Evolutionary conservation across 495 filamentous ascomycete genomes (phyloP).

Genomic region (Xylaria cubensis): DNA sequence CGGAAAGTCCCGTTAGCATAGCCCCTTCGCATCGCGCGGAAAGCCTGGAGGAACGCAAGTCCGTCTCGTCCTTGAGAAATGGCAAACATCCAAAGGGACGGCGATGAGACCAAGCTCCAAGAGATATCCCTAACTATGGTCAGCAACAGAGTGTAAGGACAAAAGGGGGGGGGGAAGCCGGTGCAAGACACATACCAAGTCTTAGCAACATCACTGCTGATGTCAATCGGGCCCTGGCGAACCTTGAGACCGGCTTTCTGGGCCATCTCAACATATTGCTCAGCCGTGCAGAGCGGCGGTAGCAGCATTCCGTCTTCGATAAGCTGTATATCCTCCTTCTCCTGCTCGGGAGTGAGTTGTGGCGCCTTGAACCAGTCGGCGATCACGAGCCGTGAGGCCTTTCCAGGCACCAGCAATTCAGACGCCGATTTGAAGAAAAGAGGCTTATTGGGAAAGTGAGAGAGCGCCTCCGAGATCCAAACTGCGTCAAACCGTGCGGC

Average conservation of each 20-base stretch:
- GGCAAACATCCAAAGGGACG: slow-evolving; percentile 63
- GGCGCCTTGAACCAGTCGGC: slow-evolving; percentile 65
- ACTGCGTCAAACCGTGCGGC: slow-evolving; percentile 55
- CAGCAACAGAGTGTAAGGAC: neutral
- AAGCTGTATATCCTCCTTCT: slow-evolving; percentile 58
- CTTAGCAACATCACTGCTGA: slow-evolving; percentile 62
- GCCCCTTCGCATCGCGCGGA: slow-evolving; percentile 64
- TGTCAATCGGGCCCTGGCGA: slow-evolving; percentile 56
- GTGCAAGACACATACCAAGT: slow-evolving; percentile 53
- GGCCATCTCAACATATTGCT: slow-evolving; percentile 57
- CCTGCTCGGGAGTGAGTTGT: slow-evolving; percentile 47
- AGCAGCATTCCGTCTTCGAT: slow-evolving; percentile 68
- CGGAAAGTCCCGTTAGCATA: slow-evolving; percentile 63
- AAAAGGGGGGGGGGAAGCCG: too few relatives aligned
- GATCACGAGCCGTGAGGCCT: slow-evolving; percentile 54
- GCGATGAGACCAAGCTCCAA: slow-evolving; percentile 62
- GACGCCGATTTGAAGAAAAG: slow-evolving; percentile 60
- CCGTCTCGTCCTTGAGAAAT: slow-evolving; percentile 63
- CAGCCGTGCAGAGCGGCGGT: slow-evolving; percentile 56
- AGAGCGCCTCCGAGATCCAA: slow-evolving; percentile 66
- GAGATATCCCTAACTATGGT: slow-evolving; percentile 61
- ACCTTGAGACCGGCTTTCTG: slow-evolving; percentile 51
- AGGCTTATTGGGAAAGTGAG: slow-evolving; percentile 62
- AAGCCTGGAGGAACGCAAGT: slow-evolving; percentile 64
- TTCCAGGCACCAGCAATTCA: slow-evolving; percentile 47